Conservation (phyloP, 257 asterid species). For the Solanum clarkiae region DNA sequence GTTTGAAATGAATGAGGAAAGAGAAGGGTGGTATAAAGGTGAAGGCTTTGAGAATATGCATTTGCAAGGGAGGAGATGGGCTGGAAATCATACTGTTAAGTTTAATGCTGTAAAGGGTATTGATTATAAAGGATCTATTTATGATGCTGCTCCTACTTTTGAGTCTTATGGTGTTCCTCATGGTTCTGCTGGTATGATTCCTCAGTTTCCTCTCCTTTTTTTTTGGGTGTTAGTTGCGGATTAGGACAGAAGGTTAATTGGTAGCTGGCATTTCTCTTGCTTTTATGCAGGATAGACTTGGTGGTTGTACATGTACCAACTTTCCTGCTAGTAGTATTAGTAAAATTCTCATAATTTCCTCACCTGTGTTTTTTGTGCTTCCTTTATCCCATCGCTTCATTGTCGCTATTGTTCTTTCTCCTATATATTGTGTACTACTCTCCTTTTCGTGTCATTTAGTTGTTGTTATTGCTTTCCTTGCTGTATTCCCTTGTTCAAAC, state of each 20-base stretch:
- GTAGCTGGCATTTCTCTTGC: background rate
- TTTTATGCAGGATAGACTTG: background rate
- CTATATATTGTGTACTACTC: background rate
- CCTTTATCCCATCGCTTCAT: too few species aligned
- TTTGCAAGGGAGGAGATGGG: constrained; percentile 91
- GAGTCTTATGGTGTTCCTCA: constrained; percentile 81
- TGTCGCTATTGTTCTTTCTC: background rate
- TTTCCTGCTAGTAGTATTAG: background rate
- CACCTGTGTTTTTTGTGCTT: background rate
- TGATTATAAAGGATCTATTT: constrained; percentile 73
- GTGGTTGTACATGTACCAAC: background rate
- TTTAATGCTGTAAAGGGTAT: constrained; percentile 49
- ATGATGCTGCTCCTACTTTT: constrained; percentile 81
- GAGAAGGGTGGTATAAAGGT: constrained; percentile 83
- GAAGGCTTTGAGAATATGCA: constrained; percentile 83
- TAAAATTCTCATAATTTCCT: background rate
- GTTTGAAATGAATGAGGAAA: constrained; percentile 61
- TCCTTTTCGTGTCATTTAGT: background rate
- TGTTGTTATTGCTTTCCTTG: background rate
- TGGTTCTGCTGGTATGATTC: constrained; percentile 69
- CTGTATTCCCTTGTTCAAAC: background rate
- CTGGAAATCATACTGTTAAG: constrained; percentile 54
- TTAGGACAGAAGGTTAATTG: background rate
- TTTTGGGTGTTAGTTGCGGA: background rate
- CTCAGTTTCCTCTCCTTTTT: background rate